Base-by-base conservation (phyloP, 2,329 filamentous ascomycete genomes). In the Fusarium marasasianum region DNA sequence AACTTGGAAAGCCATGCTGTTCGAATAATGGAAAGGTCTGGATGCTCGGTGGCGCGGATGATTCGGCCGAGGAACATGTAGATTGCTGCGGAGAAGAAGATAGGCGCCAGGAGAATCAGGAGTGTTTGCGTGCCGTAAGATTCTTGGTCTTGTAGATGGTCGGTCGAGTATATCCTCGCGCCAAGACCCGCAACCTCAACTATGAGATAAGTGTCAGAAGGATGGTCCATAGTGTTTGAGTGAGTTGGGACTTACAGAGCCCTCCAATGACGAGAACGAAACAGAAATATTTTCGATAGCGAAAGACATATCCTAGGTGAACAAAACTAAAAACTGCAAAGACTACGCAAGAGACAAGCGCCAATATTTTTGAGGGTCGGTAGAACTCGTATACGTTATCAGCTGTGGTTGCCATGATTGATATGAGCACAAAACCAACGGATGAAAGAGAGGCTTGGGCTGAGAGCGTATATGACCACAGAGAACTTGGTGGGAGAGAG, bases 211-310 rank as follows among this genome's bases (percentile, higher is more conserved):
- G 9, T 22, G 2, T 33, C 2, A 41, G 47, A 22, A 33, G 2
- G 0, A 10, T 0, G 12, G 1, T 22, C 44, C 44, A 29, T 10
- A 10, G 8, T 9, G 13, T 14, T 7, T 26, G 9, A 0, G 17
- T 20, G 13, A 17, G 18, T 9, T 13, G 24, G 4, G 11, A 33
- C 48, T 0, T 44, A 61, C 48, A 61, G 22, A 61, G 31, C 12
- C 58, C 48, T 15, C 50, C 59, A 1, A 62, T 14, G 14, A 62
- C 40, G 2, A 62, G 53, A 15, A 10, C 17, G 1, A 57, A 29
- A 8, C 50, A 41, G 29, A 55, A 43, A 9, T 14, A 20, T 18
- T 29, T 31, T 5, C 35, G 48, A 18, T 40, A n/a, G 5, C n/a
- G 29, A 22, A 15, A 11, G 29, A 61, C 18, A 17, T 53, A 13